Evolutionary conservation across 2,329 filamentous ascomycete genomes (phyloP), one percentile per base, ranked within the genome.

Genomic region (Calonectria pseudoreteaudii): DNA sequence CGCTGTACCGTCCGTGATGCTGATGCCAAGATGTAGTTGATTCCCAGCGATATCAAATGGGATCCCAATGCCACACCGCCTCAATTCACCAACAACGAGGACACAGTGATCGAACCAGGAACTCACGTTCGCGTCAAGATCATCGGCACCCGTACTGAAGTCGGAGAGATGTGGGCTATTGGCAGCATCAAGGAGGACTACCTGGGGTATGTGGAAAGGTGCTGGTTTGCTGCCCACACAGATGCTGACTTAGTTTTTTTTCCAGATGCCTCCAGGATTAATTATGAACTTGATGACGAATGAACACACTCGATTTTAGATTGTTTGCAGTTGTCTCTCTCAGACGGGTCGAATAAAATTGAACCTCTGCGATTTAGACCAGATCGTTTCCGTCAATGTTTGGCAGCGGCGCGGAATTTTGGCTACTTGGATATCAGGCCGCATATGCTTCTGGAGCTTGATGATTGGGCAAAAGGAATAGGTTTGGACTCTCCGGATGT

Each of bases 41-140:
- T 99, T 80, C 96, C 97, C 1, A 91, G 91, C 77, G 95, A 97
- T 76, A 95, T 98, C 86, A 97, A 95, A 85, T 98, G 95, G 89
- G 96, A 98, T 83, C 94, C 95, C 60, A 98, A 98, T 80, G 96
- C 96, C 66, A 98, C 96, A 47, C 97, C 97, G n/a, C 95, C 96
- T 3, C 95, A 98, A 82, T 99, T 95, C 85, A 98, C 96, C 49
- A 96, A 99, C 84, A 96, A 98, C 81, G 95, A 94, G 75, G 97
- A 98, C 78, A 95, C 96, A 78, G 93, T 95, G 44, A 98, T 99
- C 81, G 96, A 98, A 86, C 95, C 95, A 73, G 95, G 95, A 62
- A 97, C 96, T 20, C 96, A 98, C 80, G 92, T 99, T 76, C 94
- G 97, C 60, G 92, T 98, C 77, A 98, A 98, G 87, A 93, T 99